Evolutionary conservation across 192 early-diverging fungal species (phyloP).

Genomic region (Oehlia diaphana): DNA sequence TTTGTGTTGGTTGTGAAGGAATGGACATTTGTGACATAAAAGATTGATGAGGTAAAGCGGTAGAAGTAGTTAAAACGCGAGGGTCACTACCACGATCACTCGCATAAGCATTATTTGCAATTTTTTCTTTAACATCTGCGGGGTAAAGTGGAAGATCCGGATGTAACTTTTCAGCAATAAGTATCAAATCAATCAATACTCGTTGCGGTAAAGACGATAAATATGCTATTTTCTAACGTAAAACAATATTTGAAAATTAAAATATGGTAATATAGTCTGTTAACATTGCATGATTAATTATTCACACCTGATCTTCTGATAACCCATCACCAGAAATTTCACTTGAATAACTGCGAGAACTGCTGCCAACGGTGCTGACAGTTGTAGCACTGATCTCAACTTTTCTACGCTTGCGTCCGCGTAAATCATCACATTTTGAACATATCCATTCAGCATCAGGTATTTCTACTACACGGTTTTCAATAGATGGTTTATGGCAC

Average conservation of each 20-base stretch:
- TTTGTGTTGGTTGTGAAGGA: background rate
- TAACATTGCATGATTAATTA: background rate
- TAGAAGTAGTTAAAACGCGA: background rate
- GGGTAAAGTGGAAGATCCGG: constrained; percentile 35
- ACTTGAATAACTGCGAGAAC: background rate
- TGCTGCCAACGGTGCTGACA: background rate
- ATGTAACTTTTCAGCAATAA: constrained; percentile 32
- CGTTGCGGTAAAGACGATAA: constrained; percentile 29
- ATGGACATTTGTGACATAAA: background rate
- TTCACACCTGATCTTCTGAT: constrained; percentile 12
- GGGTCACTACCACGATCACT: background rate
- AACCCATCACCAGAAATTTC: constrained; percentile 27
- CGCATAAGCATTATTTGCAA: constrained; percentile 4
- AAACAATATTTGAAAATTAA: constrained; percentile 3
- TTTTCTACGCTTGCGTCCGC: constrained; percentile 11
- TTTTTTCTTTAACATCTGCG: constrained; percentile 23
- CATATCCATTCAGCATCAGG: constrained; percentile 33
- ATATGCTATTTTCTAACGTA: constrained; percentile 31
- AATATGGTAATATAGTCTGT: background rate
- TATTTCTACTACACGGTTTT: constrained; percentile 28
- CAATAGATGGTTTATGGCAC: constrained; percentile 35
- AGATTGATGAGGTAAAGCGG: background rate
- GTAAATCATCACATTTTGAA: constrained; percentile 25
- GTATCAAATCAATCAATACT: constrained; percentile 32
- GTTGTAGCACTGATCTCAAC: background rate